Conservation (phyloP, 75 land plant genomes). For the Cupressus sempervirens region DNA sequence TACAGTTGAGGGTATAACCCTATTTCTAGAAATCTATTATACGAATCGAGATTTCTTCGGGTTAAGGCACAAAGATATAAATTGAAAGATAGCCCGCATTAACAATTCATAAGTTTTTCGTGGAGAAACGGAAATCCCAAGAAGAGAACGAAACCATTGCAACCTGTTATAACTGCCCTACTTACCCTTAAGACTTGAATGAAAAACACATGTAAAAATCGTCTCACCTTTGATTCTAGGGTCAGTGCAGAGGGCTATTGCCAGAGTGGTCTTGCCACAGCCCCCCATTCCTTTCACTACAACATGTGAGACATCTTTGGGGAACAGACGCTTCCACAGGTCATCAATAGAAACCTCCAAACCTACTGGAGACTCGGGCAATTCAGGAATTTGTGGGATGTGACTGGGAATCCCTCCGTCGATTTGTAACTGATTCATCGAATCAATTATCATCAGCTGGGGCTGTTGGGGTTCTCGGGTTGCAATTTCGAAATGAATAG, state of each 20-base stretch:
- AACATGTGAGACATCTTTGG: not conserved
- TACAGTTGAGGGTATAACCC: not conserved
- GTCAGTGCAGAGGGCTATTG: not conserved
- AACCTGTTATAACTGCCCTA: not conserved
- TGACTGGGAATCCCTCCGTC: not conserved
- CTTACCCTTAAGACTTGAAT: not conserved
- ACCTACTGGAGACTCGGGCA: not conserved
- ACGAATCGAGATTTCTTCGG: not conserved
- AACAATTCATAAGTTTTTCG: not conserved
- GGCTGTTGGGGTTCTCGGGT: not conserved
- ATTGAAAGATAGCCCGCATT: not conserved
- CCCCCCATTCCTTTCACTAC: constrained; percentile 4
- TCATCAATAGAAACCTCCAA: constrained; percentile 2
- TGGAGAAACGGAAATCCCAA: not conserved
- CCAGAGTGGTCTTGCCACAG: constrained; percentile 5
- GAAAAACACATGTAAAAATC: not conserved
- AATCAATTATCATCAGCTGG: not conserved
- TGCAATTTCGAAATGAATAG: not conserved
- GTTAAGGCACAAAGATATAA: not conserved
- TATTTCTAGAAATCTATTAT: not conserved
- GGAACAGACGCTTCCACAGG: not conserved
- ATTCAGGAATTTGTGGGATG: not conserved
- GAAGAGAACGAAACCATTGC: not conserved
- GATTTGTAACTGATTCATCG: not conserved
- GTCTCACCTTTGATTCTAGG: not conserved